Base-by-base conservation (phyloP, 225 moss, liverwort and hornwort species). In the Lunularia cruciata region DNA sequence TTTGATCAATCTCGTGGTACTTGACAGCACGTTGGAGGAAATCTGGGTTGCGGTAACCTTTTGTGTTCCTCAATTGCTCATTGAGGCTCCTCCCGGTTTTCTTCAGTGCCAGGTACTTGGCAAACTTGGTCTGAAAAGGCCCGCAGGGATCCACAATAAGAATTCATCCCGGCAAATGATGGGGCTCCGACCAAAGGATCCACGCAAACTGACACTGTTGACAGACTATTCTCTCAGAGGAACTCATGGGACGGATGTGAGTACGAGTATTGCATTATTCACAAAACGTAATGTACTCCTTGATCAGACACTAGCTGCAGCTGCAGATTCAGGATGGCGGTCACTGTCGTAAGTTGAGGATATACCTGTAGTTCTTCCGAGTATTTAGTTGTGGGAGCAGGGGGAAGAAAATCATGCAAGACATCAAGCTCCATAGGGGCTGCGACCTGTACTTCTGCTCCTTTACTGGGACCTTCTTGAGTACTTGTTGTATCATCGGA, bases 41-140 rank as follows among this genome's bases (percentile, higher is more conserved):
- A 79, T 96, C 95, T 40, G 92, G 95, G 72, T 96, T 96, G 6
- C 95, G 87, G 39, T 92, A 96, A 18, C 95, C 92, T 70, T 92
- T 96, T 0, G 90, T 90, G 51, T 87, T 81, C 47, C 95, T 84
- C 67, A 90, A 72, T 62, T 89, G 85, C 40, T 92, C 95, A 61
- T 96, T 92, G 12, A 90, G 86, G 30, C 84, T 92, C 47, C 79
- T 78, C 4, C 95, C 90, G 25, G 73, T 79, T 61, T 83, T 89
- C 57, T 87, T 96, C 9, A 47, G 58, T 32, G 77, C 83, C 52
- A 90, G 65, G 56, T 88, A 96, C 68, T 69, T 89, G 0, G 77
- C 77, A 76, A 96, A 90, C 65, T 86, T 96, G 3, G 63, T 83
- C 84, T 86, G 83, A 67, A 57, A n/a, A n/a, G n/a, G n/a, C n/a